Evolutionary conservation across 2,329 filamentous ascomycete genomes (phyloP).

Genomic region (Ceratocystis colombiana): DNA sequence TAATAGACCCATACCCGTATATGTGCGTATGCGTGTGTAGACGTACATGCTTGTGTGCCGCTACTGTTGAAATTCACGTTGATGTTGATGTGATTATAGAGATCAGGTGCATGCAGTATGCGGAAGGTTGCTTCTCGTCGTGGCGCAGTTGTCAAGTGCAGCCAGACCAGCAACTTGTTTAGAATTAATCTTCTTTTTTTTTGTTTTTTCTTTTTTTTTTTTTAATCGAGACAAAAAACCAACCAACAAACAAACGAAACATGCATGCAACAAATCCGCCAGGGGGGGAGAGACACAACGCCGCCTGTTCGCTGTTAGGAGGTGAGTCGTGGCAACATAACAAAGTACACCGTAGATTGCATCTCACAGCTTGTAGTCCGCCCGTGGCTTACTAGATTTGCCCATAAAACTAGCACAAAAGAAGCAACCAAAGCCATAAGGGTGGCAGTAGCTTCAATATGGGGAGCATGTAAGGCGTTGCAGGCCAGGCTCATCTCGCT

Average conservation of each 20-base stretch:
- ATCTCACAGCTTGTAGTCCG: not conserved
- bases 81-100: slow-evolving; percentile 1
- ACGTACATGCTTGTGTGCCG: not conserved
- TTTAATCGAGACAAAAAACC: not conserved
- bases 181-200: not conserved
- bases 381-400: not conserved
- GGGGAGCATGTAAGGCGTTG: not conserved
- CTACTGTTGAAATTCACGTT: not conserved
- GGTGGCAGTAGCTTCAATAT: not conserved
- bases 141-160: slow-evolving; percentile 14
- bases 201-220: not conserved
- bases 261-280: slow-evolving; percentile 5
- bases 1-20: too few relatives aligned
- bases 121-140: slow-evolving; percentile 5
- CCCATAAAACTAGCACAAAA: not conserved
- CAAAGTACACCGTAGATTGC: not conserved
- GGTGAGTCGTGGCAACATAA: slow-evolving; percentile 1
- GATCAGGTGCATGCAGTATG: not conserved
- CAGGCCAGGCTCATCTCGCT: not conserved
- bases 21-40: not conserved
- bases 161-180: not conserved
- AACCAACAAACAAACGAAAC: slow-evolving; percentile 5
- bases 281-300: slow-evolving; percentile 3
- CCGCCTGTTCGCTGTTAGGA: not conserved
- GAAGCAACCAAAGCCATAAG: not conserved